A percentile compares a stretch with the other conserved stretches of the same genome.
Evolutionary conservation across 768 basidiomycete genomes (phyloP).

Genomic region (Russula earlei): DNA sequence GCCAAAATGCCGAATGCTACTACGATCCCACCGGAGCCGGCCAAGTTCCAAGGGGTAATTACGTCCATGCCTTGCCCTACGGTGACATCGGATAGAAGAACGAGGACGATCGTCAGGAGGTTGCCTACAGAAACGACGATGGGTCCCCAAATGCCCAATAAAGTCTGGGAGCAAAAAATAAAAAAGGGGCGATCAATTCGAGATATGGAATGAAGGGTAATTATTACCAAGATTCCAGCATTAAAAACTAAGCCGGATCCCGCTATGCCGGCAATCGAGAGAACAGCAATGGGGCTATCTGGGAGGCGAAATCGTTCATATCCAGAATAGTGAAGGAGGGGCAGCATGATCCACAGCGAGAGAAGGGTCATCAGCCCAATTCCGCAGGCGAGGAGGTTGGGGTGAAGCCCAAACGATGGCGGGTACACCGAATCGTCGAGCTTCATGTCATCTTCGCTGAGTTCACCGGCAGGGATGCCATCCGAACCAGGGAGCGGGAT

Average conservation of each 20-base stretch:
- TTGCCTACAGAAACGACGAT: constrained; percentile 82
- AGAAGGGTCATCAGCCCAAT: constrained; percentile 74
- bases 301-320: constrained; percentile 65
- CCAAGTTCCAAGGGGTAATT: constrained; percentile 60
- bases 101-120: constrained; percentile 89
- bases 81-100: constrained; percentile 67
- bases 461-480: constrained; percentile 25
- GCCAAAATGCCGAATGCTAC: constrained; percentile 74
- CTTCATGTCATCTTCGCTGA: constrained; percentile 7
- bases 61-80: constrained; percentile 55
- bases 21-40: constrained; percentile 74
- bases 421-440: constrained; percentile 30
- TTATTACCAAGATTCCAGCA: constrained; percentile 69
- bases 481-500: constrained; percentile 34
- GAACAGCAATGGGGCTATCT: constrained; percentile 32
- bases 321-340: constrained; percentile 56
- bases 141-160: constrained; percentile 82
- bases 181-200: not conserved
- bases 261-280: constrained; percentile 60
- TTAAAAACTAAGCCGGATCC: constrained; percentile 71
- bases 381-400: constrained; percentile 70
- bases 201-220: constrained; percentile 13
- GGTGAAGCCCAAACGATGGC: constrained; percentile 76
- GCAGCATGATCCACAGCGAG: constrained; percentile 71
- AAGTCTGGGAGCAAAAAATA: constrained; percentile 37